Percentiles rank a stretch among this genome's conserved stretches.
phyloP scores from a whole-genome alignment of 2,329 filamentous ascomycete species.

The Metarhizium sp. region DNA sequence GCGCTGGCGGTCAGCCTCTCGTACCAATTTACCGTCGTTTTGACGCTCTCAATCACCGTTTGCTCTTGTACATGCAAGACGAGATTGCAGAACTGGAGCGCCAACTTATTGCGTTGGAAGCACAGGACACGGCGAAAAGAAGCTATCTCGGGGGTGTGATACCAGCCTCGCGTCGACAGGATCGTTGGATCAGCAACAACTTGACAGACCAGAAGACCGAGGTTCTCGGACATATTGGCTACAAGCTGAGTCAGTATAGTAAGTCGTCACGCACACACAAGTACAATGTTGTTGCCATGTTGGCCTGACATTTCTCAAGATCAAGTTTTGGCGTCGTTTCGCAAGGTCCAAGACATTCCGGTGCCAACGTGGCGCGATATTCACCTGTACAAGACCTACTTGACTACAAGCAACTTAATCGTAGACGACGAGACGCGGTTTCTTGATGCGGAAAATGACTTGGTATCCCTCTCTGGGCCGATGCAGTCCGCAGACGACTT shows the following conservation, averaged over 20 bases:
- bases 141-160: slow-evolving; percentile 32
- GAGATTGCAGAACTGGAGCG: slow-evolving; percentile 75
- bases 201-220: slow-evolving; percentile 52
- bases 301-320: slow-evolving; percentile 27
- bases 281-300: background rate
- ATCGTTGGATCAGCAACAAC: slow-evolving; percentile 43
- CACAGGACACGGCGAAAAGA: slow-evolving; percentile 39
- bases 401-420: slow-evolving; percentile 44
- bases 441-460: slow-evolving; percentile 43
- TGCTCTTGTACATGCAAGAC: slow-evolving; percentile 77
- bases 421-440: slow-evolving; percentile 51
- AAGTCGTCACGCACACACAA: slow-evolving; percentile 15
- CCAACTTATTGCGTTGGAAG: slow-evolving; percentile 61
- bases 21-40: slow-evolving; percentile 75
- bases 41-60: slow-evolving; percentile 69
- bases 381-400: slow-evolving; percentile 40
- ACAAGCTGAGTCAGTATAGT: slow-evolving; percentile 62
- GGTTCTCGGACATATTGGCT: slow-evolving; percentile 51
- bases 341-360: slow-evolving; percentile 38
- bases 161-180: slow-evolving; percentile 51
- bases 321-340: slow-evolving; percentile 50
- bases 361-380: slow-evolving; percentile 40
- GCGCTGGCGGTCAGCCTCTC: slow-evolving; percentile 17
- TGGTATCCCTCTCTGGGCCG: slow-evolving; percentile 30
- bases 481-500: slow-evolving; percentile 5